Conservation (phyloP, 2,329 filamentous ascomycete species). For the Lachnellula suecica region DNA sequence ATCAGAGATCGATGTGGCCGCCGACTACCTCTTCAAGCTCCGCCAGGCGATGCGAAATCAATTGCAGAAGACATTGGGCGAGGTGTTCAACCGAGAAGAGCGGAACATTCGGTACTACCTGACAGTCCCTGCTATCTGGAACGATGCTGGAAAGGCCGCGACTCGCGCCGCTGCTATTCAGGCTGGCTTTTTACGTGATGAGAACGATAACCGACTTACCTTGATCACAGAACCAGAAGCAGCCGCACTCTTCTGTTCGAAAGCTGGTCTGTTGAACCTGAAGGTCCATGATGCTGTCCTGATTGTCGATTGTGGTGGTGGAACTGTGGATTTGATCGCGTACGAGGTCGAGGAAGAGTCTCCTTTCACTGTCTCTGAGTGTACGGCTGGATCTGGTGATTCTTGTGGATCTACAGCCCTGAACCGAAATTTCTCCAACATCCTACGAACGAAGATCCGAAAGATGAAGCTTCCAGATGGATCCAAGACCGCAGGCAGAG, state of each 20-base stretch:
- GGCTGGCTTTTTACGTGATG: conserved; percentile 92
- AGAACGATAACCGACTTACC: conserved; percentile 95
- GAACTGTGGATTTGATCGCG: conserved; percentile 97
- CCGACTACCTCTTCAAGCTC: conserved; percentile 97
- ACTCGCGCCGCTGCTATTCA: conserved; percentile 95
- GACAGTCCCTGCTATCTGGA: conserved; percentile 99
- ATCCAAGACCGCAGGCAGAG: conserved; percentile 94
- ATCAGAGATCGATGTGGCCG: conserved; percentile 98
- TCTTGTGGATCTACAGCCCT: conserved; percentile 97
- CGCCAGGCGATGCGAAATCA: conserved; percentile 96
- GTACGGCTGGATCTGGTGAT: conserved; percentile 94
- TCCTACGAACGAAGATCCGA: conserved; percentile 92
- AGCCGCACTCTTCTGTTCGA: conserved; percentile 95
- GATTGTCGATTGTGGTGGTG: conserved; percentile 97
- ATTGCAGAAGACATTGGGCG: conserved; percentile 91
- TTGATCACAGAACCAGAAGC: conserved; percentile 96
- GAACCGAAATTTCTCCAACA: conserved; percentile 98
- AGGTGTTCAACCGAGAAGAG: conserved; percentile 97
- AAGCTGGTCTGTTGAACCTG: conserved; percentile 91
- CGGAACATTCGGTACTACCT: conserved; percentile 97
- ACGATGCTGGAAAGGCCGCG: conserved; percentile 96
- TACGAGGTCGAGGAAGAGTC: conserved; percentile 98
- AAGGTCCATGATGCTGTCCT: conserved; percentile 98
- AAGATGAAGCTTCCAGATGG: conserved; percentile 99
- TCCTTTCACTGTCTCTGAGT: conserved; percentile 95